A percentile compares a stretch with the other conserved stretches of the same genome.
Conservation (phyloP, 106 monocot species). For the Apostasia shenzhenica region DNA sequence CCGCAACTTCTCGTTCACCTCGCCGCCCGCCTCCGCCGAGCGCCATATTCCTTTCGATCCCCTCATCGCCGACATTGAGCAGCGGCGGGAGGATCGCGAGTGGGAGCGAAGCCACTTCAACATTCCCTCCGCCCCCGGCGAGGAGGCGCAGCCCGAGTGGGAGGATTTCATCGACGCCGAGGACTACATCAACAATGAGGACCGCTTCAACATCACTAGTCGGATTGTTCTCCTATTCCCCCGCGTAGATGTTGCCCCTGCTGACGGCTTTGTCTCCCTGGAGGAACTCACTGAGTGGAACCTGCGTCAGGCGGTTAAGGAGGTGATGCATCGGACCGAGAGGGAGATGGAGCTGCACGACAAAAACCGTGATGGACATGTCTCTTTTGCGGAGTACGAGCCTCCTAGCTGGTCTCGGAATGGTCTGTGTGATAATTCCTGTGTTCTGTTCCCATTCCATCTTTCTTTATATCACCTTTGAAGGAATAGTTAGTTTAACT, state of each 20-base stretch:
- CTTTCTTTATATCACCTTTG: no score
- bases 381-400: constrained; percentile 72
- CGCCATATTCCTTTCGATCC: constrained; percentile 66
- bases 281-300: constrained; percentile 84
- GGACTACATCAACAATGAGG: constrained; percentile 86
- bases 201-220: constrained; percentile 67
- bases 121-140: constrained; percentile 36
- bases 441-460: neutral
- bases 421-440: constrained; percentile 1
- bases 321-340: constrained; percentile 60
- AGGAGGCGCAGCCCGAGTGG: constrained; percentile 84
- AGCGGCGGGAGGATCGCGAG: constrained; percentile 48
- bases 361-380: constrained; percentile 68
- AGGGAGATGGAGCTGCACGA: constrained; percentile 83
- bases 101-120: constrained; percentile 67
- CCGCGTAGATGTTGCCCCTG: constrained; percentile 50
- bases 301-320: constrained; percentile 40
- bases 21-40: neutral
- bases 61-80: constrained; percentile 60
- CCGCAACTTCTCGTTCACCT: constrained; percentile 16
- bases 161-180: constrained; percentile 83
- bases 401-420: constrained; percentile 41
- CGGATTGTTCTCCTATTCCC: constrained; percentile 69
- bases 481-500: no score
- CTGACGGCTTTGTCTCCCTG: constrained; percentile 47